A percentile compares a stretch with the other conserved stretches of the same genome.
Conservation (phyloP, 805 yeast genomes). For the Kuraishia floccosa region DNA sequence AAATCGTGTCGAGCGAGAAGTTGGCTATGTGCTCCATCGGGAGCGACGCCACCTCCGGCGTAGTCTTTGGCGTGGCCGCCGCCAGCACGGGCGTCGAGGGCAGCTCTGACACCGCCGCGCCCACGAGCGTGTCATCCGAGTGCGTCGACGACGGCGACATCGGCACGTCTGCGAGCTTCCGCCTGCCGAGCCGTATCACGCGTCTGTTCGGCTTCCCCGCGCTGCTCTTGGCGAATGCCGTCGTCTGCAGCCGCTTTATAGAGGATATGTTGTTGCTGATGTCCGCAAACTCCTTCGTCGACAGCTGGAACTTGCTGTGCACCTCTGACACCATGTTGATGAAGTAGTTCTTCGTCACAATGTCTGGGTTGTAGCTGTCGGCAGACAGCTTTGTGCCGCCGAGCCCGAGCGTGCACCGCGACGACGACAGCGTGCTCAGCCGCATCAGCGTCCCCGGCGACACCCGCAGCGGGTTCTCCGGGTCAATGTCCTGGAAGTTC, state of each 20-base stretch:
- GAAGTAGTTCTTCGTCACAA: slow-evolving; percentile 20
- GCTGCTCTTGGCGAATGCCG: slow-evolving; percentile 23
- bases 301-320: slow-evolving; percentile 20
- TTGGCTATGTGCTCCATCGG: too few species aligned
- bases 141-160: too few species aligned
- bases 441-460: slow-evolving; percentile 59
- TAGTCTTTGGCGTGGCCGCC: too few species aligned
- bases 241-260: slow-evolving; percentile 34
- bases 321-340: slow-evolving; percentile 14
- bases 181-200: too few species aligned
- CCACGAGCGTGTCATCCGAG: too few species aligned
- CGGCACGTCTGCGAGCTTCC: too few species aligned
- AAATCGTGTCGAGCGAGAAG: too few species aligned
- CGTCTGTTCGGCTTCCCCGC: too few species aligned
- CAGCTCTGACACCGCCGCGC: too few species aligned
- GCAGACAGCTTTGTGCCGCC: slow-evolving; percentile 24
- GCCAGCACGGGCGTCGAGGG: too few species aligned
- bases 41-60: too few species aligned
- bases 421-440: slow-evolving; percentile 54
- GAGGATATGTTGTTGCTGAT: slow-evolving; percentile 25
- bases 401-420: slow-evolving; percentile 75
- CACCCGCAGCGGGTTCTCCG: slow-evolving; percentile 43
- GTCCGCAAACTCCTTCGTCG: slow-evolving; percentile 15
- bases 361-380: slow-evolving; percentile 18
- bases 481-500: slow-evolving; percentile 36